These are phyloP conservation scores for Microdochium trichocladiopsis DNA, from an alignment of 2,329 filamentous ascomycete species.

Conservation along the genomic window DNA sequence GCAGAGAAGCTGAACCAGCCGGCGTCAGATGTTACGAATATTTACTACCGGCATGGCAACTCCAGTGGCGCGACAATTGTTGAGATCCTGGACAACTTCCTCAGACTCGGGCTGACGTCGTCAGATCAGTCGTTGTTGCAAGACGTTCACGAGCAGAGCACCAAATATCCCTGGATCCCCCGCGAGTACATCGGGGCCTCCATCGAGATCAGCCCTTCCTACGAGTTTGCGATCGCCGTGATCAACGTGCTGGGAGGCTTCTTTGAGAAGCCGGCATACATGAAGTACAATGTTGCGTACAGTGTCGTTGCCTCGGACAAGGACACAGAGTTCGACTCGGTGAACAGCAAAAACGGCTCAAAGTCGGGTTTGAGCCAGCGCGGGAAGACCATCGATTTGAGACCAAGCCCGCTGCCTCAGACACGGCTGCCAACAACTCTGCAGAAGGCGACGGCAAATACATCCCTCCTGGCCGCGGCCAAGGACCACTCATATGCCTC, in stretches of 20 bases:
- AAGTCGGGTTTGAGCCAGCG: neutral
- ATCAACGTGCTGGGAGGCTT: slow-evolving; percentile 32
- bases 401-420: neutral
- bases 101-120: slow-evolving; percentile 25
- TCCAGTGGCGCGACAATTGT: slow-evolving; percentile 32
- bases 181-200: slow-evolving; percentile 32
- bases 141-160: slow-evolving; percentile 22
- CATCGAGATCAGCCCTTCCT: slow-evolving; percentile 28
- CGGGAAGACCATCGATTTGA: neutral
- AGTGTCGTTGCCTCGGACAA: slow-evolving; percentile 12
- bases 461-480: slow-evolving; percentile 10
- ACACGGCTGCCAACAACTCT: slow-evolving; percentile 5
- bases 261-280: slow-evolving; percentile 29
- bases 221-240: slow-evolving; percentile 25
- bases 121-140: slow-evolving; percentile 20
- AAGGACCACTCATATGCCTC: slow-evolving; percentile 21
- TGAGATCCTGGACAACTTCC: slow-evolving; percentile 34
- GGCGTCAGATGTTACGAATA: slow-evolving; percentile 29
- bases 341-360: neutral
- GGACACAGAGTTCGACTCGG: neutral
- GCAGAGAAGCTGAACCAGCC: slow-evolving; percentile 34
- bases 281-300: slow-evolving; percentile 21
- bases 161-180: slow-evolving; percentile 34
- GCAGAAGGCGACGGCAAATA: slow-evolving; percentile 7
- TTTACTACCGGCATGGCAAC: slow-evolving; percentile 29